Conservation (phyloP, 257 asterid genomes). For the Scutellaria barbata region DNA sequence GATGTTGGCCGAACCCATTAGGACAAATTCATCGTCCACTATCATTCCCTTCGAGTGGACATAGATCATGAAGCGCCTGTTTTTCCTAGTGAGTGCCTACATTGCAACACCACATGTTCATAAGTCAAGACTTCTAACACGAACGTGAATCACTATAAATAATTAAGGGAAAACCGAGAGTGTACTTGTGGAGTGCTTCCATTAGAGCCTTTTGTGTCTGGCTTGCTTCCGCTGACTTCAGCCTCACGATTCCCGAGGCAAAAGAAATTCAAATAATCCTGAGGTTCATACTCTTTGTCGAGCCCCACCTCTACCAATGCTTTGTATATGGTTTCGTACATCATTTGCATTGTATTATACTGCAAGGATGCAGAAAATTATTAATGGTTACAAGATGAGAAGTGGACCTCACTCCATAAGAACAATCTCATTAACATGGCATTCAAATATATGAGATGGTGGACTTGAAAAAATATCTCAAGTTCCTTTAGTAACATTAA, state of each 20-base stretch:
- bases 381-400: slow-evolving; percentile 3
- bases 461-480: not conserved
- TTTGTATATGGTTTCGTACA: slow-evolving; percentile 77
- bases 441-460: not conserved
- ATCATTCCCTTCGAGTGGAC: slow-evolving; percentile 98
- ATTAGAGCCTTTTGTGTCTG: slow-evolving; percentile 42
- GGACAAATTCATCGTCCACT: slow-evolving; percentile 84
- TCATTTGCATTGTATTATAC: slow-evolving; percentile 96
- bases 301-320: slow-evolving; percentile 81
- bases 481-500: not conserved
- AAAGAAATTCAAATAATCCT: slow-evolving; percentile 82
- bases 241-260: slow-evolving; percentile 93
- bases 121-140: not conserved
- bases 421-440: not conserved
- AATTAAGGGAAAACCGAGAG: slow-evolving; percentile 24
- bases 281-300: slow-evolving; percentile 72
- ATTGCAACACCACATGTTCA: slow-evolving; percentile 6
- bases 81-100: slow-evolving; percentile 65
- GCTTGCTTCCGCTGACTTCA: slow-evolving; percentile 32
- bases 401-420: not conserved
- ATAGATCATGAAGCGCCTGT: slow-evolving; percentile 82
- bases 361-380: slow-evolving; percentile 40
- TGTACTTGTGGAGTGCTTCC: slow-evolving; percentile 66
- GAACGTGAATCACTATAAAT: not conserved
- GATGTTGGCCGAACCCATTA: slow-evolving; percentile 92